Conservation (phyloP, 768 basidiomycete genomes). For the Leccinum sublutescens region DNA sequence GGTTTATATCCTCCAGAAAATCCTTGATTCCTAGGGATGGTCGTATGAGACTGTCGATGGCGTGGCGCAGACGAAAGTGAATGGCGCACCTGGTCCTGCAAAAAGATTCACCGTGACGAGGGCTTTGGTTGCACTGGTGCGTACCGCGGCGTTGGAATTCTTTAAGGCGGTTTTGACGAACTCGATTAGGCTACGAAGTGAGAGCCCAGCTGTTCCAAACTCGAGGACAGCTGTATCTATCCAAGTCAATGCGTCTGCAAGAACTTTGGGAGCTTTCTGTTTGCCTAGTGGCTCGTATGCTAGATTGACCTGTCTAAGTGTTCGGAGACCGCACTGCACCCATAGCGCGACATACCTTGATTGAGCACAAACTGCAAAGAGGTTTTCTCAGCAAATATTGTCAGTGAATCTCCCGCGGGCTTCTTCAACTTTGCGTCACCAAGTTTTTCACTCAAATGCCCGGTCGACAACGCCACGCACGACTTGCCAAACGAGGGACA, state of each 20-base stretch:
- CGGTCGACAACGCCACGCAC: conserved; percentile 76
- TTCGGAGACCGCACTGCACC: conserved; percentile 11
- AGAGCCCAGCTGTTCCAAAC: conserved; percentile 87
- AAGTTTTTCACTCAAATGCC: conserved; percentile 88
- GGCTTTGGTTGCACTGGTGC: conserved; percentile 90
- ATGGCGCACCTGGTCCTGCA: conserved; percentile 74
- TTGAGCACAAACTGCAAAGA: conserved; percentile 92
- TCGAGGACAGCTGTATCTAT: conserved; percentile 82
- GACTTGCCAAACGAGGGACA: conserved; percentile 85
- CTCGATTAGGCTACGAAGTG: conserved; percentile 81
- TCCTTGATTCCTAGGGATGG: conserved; percentile 77
- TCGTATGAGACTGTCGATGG: conserved; percentile 1
- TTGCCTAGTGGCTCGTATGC: conserved; percentile 92
- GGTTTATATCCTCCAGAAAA: conserved; percentile 90
- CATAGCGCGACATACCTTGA: conserved; percentile 60
- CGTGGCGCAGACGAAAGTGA: not conserved
- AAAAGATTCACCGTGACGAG: conserved; percentile 90
- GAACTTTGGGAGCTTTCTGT: conserved; percentile 96
- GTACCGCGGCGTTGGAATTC: conserved; percentile 92
- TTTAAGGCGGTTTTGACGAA: conserved; percentile 84
- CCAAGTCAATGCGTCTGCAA: conserved; percentile 90
- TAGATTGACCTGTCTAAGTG: conserved; percentile 33
- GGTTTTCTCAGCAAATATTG: conserved; percentile 84
- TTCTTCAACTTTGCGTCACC: conserved; percentile 98
- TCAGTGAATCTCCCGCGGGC: conserved; percentile 86